Evolutionary conservation across 495 filamentous ascomycete genomes (phyloP), one percentile per base, ranked within the genome.

Genomic region (Penicillium turbatum): DNA sequence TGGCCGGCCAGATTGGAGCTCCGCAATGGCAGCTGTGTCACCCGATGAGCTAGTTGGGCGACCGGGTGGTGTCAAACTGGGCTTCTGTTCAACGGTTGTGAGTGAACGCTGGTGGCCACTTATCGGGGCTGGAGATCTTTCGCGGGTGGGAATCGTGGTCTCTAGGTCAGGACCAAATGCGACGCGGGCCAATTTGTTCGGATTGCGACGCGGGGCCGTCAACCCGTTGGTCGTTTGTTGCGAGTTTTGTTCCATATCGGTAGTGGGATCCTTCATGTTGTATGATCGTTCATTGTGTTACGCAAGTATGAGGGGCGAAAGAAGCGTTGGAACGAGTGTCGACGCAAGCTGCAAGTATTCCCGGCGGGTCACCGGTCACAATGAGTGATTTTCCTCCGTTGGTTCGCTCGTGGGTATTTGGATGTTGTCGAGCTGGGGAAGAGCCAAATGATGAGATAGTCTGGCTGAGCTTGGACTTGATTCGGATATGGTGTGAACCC

Each of bases 121-220:
- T 16, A 69, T 24, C 24, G 74, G 71, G 10, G 65, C 62, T 21
- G 74, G 74, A 21, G 72, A 77, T 50, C 57, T 57, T 24, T 75
- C 72, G 55, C 72, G 74, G 27, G 72, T 51, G 43, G 74, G 71
- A 32, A 74, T 73, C 16, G 68, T 66, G 3, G 70, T 73, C 59
- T 77, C 73, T 29, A 74, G 48, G 12, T 72, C 73, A 2, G 72
- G 72, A 38, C 70, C 74, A 55, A 77, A 77, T 8, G 72, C 73
- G 26, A 77, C 74, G 43, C 74, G 72, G 24, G 68, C 74, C 6
- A 72, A 70, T 57, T 71, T 75, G 37, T 63, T 57, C 17, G 54
- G 60, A 40, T 51, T 68, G 46, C 63, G 72, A 51, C 74, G 70
- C 44, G 71, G 60, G 62, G 71, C 68, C 27, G 58, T 52, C 19